These are phyloP conservation scores for Penicillium nucicola DNA, from an alignment of 495 filamentous ascomycete species.

Conservation along the genomic window DNA sequence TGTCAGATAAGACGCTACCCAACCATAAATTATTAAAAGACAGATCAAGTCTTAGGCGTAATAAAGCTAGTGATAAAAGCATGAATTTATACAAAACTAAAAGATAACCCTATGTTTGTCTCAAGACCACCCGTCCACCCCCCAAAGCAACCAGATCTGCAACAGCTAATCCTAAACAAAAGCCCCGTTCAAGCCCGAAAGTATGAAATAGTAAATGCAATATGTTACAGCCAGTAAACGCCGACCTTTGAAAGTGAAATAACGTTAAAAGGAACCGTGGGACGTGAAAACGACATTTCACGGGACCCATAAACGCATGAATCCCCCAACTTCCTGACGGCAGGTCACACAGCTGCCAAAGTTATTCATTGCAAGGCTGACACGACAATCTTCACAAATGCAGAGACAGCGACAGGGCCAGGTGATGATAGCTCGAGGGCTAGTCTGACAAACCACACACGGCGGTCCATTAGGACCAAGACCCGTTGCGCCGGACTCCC, in stretches of 20 bases:
- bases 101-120: background rate
- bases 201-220: slow-evolving; percentile 6
- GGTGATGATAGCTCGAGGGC: slow-evolving; percentile 84
- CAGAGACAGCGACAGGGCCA: slow-evolving; percentile 97
- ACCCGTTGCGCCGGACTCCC: slow-evolving; percentile 65
- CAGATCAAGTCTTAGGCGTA: too few relatives aligned
- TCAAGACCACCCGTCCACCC: too few relatives aligned
- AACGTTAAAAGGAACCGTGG: background rate
- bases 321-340: slow-evolving; percentile 78
- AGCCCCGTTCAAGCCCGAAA: background rate
- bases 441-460: slow-evolving; percentile 89
- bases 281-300: slow-evolving; percentile 26
- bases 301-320: slow-evolving; percentile 87
- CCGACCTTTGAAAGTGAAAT: background rate
- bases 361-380: slow-evolving; percentile 94
- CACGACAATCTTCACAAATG: slow-evolving; percentile 90
- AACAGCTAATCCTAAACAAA: too few relatives aligned
- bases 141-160: background rate
- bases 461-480: slow-evolving; percentile 74
- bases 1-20: too few relatives aligned
- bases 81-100: background rate
- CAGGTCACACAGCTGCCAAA: slow-evolving; percentile 95
- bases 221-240: slow-evolving; percentile 15
- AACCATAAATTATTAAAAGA: too few relatives aligned
- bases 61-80: too few relatives aligned